phyloP scores from a whole-genome alignment of 495 filamentous ascomycete genomes.

The Aspergillus sclerotiicarbonarius region DNA sequence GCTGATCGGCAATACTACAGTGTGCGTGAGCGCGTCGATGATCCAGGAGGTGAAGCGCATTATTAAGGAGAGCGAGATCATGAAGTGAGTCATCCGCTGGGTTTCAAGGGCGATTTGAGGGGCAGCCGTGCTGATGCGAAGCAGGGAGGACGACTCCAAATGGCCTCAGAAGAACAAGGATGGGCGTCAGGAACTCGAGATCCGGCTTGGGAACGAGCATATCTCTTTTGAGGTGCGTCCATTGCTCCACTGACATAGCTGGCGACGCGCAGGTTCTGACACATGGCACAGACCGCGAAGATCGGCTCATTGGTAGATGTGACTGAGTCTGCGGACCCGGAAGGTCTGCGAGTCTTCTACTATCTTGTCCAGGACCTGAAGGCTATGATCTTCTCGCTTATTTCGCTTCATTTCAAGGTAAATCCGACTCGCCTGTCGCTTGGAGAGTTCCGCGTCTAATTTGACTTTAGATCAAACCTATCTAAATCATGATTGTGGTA shows the following conservation, averaged over 20 bases:
- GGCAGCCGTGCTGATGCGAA: constrained; percentile 13
- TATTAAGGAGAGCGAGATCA: constrained; percentile 95
- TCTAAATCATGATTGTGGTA: constrained; percentile 42
- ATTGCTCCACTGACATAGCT: not conserved
- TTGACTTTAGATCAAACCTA: constrained; percentile 69
- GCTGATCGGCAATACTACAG: constrained; percentile 49
- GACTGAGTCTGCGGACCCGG: constrained; percentile 91
- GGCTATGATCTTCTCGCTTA: constrained; percentile 93
- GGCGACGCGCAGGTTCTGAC: not conserved
- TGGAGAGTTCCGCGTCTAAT: constrained; percentile 6
- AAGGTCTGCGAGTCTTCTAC: constrained; percentile 98
- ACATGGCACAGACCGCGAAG: constrained; percentile 76
- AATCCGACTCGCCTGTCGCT: not conserved
- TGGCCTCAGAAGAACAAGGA: constrained; percentile 99
- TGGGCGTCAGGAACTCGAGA: constrained; percentile 94
- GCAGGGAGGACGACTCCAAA: constrained; percentile 95
- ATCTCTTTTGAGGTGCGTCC: constrained; percentile 88
- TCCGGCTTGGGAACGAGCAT: constrained; percentile 89
- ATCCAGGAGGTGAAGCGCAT: constrained; percentile 94
- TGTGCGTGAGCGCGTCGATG: constrained; percentile 94
- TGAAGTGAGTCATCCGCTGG: constrained; percentile 65
- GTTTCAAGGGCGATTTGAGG: not conserved
- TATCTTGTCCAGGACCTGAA: constrained; percentile 98
- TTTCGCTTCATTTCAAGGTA: constrained; percentile 96
- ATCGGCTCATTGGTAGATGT: constrained; percentile 97